Evolutionary conservation across 176 grass and related monocot genomes (phyloP).

Genomic region (Oryza officinalis): DNA sequence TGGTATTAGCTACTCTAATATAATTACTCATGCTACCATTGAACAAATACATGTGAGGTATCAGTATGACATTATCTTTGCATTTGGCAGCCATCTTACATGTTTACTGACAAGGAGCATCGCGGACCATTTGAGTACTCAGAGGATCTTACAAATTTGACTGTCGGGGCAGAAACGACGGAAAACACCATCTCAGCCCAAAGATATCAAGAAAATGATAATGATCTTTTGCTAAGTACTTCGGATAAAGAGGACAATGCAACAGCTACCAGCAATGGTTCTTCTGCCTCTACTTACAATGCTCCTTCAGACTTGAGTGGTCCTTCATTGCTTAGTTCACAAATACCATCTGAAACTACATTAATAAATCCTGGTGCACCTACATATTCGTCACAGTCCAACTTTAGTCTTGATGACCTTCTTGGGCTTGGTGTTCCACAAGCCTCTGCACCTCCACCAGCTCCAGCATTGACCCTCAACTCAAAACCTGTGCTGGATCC

Average conservation of each 20-base stretch:
- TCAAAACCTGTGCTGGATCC: constrained; percentile 84
- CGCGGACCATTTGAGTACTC: constrained; percentile 94
- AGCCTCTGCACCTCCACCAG: constrained; percentile 41
- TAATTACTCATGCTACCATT: constrained; percentile 23
- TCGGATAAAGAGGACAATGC: constrained; percentile 92
- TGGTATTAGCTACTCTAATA: constrained; percentile 9
- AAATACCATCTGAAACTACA: constrained; percentile 48
- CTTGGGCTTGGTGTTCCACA: constrained; percentile 69
- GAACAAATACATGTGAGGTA: not conserved
- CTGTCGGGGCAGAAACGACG: constrained; percentile 57
- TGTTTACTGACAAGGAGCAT: constrained; percentile 99
- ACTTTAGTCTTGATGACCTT: constrained; percentile 88
- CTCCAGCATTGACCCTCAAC: constrained; percentile 67
- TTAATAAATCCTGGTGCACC: constrained; percentile 45
- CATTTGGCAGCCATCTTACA: constrained; percentile 84
- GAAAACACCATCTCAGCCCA: constrained; percentile 74
- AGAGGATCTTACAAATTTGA: constrained; percentile 76
- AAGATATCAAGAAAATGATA: constrained; percentile 97
- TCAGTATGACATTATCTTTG: constrained; percentile 26
- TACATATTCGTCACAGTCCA: constrained; percentile 44
- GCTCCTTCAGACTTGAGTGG: constrained; percentile 67
- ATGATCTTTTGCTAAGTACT: constrained; percentile 93
- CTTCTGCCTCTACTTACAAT: constrained; percentile 74
- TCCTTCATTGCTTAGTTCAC: constrained; percentile 53
- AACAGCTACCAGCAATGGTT: constrained; percentile 54